These are phyloP conservation scores for Cucurbita pepo DNA, from an alignment of 306 rosid genomes.

Conservation along the genomic window DNA sequence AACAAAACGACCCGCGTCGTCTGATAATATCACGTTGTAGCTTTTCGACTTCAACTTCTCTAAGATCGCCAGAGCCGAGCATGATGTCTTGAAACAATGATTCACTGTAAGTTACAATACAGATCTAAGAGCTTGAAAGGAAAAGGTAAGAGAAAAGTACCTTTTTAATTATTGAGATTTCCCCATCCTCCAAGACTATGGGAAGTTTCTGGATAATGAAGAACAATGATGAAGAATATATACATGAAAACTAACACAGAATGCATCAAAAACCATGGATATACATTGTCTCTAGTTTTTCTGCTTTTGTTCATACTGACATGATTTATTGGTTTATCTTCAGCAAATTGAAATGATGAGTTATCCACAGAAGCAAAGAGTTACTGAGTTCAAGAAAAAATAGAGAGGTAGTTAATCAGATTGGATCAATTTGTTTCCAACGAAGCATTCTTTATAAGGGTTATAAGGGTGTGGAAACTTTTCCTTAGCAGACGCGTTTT, in stretches of 20 bases:
- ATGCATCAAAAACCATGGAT: not conserved
- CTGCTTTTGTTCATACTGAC: not conserved
- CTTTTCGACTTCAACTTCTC: constrained; percentile 41
- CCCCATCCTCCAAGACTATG: constrained; percentile 54
- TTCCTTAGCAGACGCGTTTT: too few species aligned
- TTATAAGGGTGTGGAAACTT: too few species aligned
- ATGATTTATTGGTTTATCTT: not conserved
- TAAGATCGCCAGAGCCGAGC: constrained; percentile 30
- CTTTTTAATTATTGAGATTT: constrained; percentile 39
- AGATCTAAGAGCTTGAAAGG: not conserved
- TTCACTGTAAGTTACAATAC: not conserved
- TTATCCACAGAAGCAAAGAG: not conserved
- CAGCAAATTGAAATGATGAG: too few species aligned
- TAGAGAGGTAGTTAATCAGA: too few species aligned
- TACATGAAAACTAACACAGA: not conserved
- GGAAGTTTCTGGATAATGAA: constrained; percentile 31
- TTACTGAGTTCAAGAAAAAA: not conserved
- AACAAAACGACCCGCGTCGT: constrained; percentile 77
- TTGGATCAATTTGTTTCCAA: not conserved
- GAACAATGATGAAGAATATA: not conserved
- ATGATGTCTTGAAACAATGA: constrained; percentile 35
- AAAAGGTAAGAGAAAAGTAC: constrained; percentile 22
- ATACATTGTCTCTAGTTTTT: not conserved
- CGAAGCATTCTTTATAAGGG: too few species aligned
- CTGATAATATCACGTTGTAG: constrained; percentile 39